A percentile compares a stretch with the other conserved stretches of the same genome.
These are phyloP conservation scores for Musa acuminata DNA, from an alignment of 176 grass and related monocot genomes.

Conservation along the genomic window DNA sequence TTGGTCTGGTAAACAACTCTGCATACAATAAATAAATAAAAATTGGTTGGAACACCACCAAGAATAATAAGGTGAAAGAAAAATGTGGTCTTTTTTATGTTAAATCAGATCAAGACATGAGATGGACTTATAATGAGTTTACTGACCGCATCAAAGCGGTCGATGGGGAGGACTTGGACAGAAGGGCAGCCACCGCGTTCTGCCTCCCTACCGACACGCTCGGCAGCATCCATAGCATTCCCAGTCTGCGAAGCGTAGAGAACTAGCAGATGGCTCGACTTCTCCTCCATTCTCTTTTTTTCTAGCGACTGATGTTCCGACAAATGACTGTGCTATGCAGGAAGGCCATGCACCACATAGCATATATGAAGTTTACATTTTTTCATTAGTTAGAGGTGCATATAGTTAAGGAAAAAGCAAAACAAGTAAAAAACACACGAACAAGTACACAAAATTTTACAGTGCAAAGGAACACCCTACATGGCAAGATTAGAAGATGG, in stretches of 20 bases:
- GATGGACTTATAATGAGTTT: not conserved
- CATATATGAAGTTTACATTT: no score
- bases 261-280: slow-evolving; percentile 36
- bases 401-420: no score
- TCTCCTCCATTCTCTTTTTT: not conserved
- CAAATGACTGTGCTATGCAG: no score
- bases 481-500: no score
- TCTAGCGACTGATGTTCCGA: not conserved
- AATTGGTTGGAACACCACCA: not conserved
- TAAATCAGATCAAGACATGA: slow-evolving; percentile 5
- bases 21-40: not conserved
- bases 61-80: not conserved
- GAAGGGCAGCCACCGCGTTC: slow-evolving; percentile 75
- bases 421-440: no score
- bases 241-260: slow-evolving; percentile 81
- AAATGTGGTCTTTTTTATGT: not conserved
- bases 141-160: slow-evolving; percentile 58
- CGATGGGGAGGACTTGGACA: slow-evolving; percentile 64
- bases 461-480: no score
- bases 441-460: no score
- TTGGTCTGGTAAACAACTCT: slow-evolving; percentile 51
- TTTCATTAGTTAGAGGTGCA: no score
- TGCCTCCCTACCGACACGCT: slow-evolving; percentile 67
- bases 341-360: not conserved
- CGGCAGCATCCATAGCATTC: slow-evolving; percentile 67